Conservation (phyloP, 139 green algal species). For the Chlamydomonas schloesseri region DNA sequence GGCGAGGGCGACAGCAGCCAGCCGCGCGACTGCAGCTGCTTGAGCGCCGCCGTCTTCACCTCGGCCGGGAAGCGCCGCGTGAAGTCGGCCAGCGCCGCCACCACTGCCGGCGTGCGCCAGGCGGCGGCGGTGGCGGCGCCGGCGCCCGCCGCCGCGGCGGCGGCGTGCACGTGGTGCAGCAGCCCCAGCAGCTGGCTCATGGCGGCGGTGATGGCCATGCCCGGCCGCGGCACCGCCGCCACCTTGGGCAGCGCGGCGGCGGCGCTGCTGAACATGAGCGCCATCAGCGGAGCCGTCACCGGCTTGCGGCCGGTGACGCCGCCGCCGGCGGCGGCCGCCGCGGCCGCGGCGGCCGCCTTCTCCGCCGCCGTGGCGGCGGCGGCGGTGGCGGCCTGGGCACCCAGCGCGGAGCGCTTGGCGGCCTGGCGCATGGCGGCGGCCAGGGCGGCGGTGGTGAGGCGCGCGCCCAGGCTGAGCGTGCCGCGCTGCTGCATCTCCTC, state of each 20-base stretch:
- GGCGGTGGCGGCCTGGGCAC: too few species aligned
- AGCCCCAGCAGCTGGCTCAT: slow-evolving; percentile 31
- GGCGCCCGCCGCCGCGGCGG: background rate
- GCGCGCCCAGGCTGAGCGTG: too few species aligned
- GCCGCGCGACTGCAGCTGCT: slow-evolving; percentile 40
- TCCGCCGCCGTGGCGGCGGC: too few species aligned
- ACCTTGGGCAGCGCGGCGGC: background rate
- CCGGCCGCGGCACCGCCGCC: background rate
- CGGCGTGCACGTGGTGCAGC: slow-evolving; percentile 10
- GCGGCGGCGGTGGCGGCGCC: background rate
- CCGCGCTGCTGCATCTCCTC: too few species aligned
- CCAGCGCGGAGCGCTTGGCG: background rate
- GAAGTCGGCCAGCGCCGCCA: slow-evolving; percentile 25
- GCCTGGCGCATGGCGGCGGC: too few species aligned
- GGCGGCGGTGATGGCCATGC: background rate
- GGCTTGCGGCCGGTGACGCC: too few species aligned
- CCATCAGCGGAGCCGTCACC: background rate
- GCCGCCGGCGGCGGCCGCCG: too few species aligned
- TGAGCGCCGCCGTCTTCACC: slow-evolving; percentile 8
- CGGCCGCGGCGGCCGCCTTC: background rate
- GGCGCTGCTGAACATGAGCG: background rate
- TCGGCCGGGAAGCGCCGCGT: slow-evolving; percentile 7
- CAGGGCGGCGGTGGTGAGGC: too few species aligned
- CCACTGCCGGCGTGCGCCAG: background rate
- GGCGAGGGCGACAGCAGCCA: slow-evolving; percentile 5